Conservation (phyloP, 2,329 filamentous ascomycete species). For the Colletotrichum agaves region DNA sequence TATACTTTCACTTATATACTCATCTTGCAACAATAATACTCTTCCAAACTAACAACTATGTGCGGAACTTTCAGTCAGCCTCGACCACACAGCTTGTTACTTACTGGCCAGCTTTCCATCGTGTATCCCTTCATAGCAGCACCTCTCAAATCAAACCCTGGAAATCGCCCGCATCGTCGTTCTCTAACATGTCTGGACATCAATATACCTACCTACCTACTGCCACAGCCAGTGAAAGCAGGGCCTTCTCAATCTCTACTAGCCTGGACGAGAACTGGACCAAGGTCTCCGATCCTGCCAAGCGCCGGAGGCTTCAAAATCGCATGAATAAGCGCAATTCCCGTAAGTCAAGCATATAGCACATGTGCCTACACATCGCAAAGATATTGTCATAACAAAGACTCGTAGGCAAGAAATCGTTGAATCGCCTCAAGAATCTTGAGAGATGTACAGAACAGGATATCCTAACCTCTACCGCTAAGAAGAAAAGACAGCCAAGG, state of each 20-base stretch:
- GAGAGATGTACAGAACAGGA: not conserved
- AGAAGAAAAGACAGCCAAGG: not conserved
- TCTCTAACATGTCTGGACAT: not conserved
- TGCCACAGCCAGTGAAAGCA: not conserved
- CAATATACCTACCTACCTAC: not conserved
- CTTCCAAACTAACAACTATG: not conserved
- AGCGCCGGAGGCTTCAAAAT: not conserved
- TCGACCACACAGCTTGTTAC: not conserved
- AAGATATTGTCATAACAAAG: not conserved
- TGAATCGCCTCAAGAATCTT: not conserved
- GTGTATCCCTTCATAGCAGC: too few relatives aligned
- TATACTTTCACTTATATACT: not conserved
- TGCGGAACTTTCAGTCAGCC: not conserved
- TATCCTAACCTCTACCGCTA: not conserved
- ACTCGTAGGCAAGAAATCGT: not conserved
- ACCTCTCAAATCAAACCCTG: too few relatives aligned
- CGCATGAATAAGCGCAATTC: not conserved
- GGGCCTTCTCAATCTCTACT: not conserved
- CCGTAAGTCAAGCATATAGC: not conserved
- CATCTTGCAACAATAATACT: not conserved
- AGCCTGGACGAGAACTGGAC: not conserved
- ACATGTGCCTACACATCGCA: not conserved
- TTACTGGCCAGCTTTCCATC: not conserved
- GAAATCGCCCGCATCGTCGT: not conserved
- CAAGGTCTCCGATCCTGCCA: not conserved